These are phyloP conservation scores for Aspergillus oerlinghausenensis DNA, from an alignment of 2,329 filamentous ascomycete species.

Conservation along the genomic window DNA sequence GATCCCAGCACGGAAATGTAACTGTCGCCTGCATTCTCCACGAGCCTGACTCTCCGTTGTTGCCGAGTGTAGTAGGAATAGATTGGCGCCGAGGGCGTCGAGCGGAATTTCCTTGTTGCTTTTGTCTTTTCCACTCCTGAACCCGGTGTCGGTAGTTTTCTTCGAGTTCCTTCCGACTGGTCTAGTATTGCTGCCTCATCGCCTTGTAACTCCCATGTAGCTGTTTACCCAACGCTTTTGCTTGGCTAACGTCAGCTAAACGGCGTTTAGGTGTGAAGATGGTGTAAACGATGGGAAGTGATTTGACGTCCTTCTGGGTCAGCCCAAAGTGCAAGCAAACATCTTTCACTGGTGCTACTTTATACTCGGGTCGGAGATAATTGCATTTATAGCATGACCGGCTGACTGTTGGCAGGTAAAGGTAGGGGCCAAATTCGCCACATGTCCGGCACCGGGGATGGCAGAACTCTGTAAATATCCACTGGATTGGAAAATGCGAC, in stretches of 20 bases:
- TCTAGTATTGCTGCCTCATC: neutral
- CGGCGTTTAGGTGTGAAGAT: neutral
- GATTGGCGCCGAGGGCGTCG: neutral
- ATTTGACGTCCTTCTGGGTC: neutral
- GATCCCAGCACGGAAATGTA: constrained; percentile 7
- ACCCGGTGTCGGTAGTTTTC: neutral
- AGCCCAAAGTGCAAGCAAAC: constrained; percentile 2
- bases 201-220: neutral
- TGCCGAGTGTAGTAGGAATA: neutral
- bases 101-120: neutral
- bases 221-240: neutral
- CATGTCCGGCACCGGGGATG: constrained; percentile 8
- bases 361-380: neutral
- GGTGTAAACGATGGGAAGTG: constrained; percentile 2
- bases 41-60: neutral
- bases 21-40: constrained; percentile 3
- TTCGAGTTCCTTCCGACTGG: no score
- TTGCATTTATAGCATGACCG: constrained; percentile 9
- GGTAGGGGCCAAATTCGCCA: constrained; percentile 5
- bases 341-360: neutral
- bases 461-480: constrained; percentile 6
- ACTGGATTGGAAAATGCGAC: constrained; percentile 2
- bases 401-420: constrained; percentile 6
- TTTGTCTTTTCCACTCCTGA: neutral
- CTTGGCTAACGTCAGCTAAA: neutral